These are phyloP conservation scores for Penicillium ochrochloron DNA, from an alignment of 495 filamentous ascomycete genomes.

Conservation along the genomic window DNA sequence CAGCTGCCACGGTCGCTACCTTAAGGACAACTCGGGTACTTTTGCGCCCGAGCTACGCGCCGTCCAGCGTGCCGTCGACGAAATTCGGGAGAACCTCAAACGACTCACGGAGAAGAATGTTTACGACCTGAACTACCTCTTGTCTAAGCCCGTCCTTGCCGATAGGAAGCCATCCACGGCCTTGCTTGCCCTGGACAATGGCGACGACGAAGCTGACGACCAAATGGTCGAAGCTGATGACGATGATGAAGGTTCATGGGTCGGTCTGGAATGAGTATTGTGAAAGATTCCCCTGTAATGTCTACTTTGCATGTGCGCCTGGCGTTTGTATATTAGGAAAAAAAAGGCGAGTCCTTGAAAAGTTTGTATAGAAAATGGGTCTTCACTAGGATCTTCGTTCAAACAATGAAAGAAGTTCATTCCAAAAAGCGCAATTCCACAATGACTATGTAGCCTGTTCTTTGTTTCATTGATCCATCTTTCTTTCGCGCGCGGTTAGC, in stretches of 20 bases:
- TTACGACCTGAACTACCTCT: conserved; percentile 83
- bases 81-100: conserved; percentile 75
- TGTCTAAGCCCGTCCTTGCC: conserved; percentile 49
- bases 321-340: conserved; percentile 45
- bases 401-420: conserved; percentile 3
- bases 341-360: conserved; percentile 22
- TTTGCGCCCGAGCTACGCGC: conserved; percentile 81
- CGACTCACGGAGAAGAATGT: conserved; percentile 83
- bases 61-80: conserved; percentile 73
- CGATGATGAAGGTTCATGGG: conserved; percentile 49
- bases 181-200: conserved; percentile 36
- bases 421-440: conserved; percentile 2
- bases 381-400: neutral
- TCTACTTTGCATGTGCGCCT: conserved; percentile 50
- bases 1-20: conserved; percentile 76
- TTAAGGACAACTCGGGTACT: conserved; percentile 75
- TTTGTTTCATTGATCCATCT: neutral
- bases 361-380: conserved; percentile 24
- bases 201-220: conserved; percentile 36
- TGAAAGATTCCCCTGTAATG: conserved; percentile 31
- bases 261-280: conserved; percentile 44
- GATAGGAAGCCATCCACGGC: conserved; percentile 37
- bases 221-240: conserved; percentile 41
- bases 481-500: neutral
- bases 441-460: neutral